A percentile compares a stretch with the other conserved stretches of the same genome.
Evolutionary conservation across 2,329 filamentous ascomycete species (phyloP).

Genomic region (Fusarium siculi): DNA sequence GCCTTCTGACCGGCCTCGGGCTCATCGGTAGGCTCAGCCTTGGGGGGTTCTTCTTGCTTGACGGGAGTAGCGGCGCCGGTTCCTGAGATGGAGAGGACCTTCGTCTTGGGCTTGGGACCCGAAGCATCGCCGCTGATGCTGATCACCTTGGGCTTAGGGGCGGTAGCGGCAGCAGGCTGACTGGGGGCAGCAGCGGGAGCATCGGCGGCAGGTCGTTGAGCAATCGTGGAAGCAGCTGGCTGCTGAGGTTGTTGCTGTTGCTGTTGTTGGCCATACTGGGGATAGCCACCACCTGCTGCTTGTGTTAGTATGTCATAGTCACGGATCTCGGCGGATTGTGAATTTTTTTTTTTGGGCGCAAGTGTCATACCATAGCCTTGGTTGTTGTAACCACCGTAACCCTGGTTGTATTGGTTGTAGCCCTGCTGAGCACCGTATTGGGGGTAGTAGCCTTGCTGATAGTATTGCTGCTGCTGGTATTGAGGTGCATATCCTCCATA

Average conservation of each 20-base stretch:
- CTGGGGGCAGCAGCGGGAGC: slow-evolving; percentile 58
- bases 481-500: slow-evolving; percentile 69
- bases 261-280: slow-evolving; percentile 61
- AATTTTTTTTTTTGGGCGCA: slow-evolving; percentile 19
- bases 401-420: slow-evolving; percentile 64
- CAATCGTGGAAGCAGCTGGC: slow-evolving; percentile 43
- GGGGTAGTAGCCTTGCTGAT: slow-evolving; percentile 66
- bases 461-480: slow-evolving; percentile 61
- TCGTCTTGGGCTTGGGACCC: slow-evolving; percentile 64
- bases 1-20: slow-evolving; percentile 83
- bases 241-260: slow-evolving; percentile 51
- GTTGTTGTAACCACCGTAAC: slow-evolving; percentile 61
- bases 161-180: slow-evolving; percentile 55
- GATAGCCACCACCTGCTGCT: slow-evolving; percentile 60
- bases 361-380: slow-evolving; percentile 54
- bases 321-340: slow-evolving; percentile 1
- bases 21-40: slow-evolving; percentile 59
- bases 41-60: slow-evolving; percentile 59
- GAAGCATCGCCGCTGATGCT: slow-evolving; percentile 72
- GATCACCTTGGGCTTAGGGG: slow-evolving; percentile 70
- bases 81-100: slow-evolving; percentile 58
- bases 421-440: slow-evolving; percentile 64
- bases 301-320: slow-evolving; percentile 24
- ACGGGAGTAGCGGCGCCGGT: slow-evolving; percentile 46
- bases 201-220: slow-evolving; percentile 43